Base-by-base conservation (phyloP, 768 basidiomycete species). In the Chalciporus chontae region DNA sequence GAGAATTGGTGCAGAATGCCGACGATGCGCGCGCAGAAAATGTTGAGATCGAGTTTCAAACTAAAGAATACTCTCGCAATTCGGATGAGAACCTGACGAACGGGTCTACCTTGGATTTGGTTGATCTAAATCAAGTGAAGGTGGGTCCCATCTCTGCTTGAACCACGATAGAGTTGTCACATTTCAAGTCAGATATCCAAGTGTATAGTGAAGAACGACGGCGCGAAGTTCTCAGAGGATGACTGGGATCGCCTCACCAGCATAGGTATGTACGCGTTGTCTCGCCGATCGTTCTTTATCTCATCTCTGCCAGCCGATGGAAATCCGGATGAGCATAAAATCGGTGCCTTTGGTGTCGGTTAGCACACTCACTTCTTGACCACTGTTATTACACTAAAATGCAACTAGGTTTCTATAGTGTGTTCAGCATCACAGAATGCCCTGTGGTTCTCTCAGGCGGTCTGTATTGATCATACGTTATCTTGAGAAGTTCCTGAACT, bases 1-100 rank as follows among this genome's bases (percentile, higher is more conserved):
- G 81, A 44, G 81, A 81, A 56, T 65, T 82, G 17, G 60, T 81
- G 11, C 80, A 81, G 59, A 82, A 82, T 60, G 77, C 80, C 14
- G 78, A 80, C 52, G 78, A 80, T 64, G 78, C 71, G 0, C 68
- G 63, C 4, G 65, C 73, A 1, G 63, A 47, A 17, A 52, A 41
- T 0, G 64, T 74, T 8, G 62, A 74, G 51, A 58, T 77, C 5
- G 65, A 67, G 32, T 75, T 75, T 48, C 57, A 65, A 39, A 71
- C 69, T 1, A 37, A 48, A 29, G 48, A 45, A n/a, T 36, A 36
- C 34, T 15, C 34, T n/a, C 15, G 5, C 5, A 15, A 15, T n/a
- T 2, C 13, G 10, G 13, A n/a, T 11, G 31, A 31, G 10, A 14
- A 36, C n/a, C 8, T 7, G 3, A 36, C n/a, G 15, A 36, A 36